Base-by-base conservation (phyloP, 108 stramenopile species). In the Epithemia pelagica region DNA sequence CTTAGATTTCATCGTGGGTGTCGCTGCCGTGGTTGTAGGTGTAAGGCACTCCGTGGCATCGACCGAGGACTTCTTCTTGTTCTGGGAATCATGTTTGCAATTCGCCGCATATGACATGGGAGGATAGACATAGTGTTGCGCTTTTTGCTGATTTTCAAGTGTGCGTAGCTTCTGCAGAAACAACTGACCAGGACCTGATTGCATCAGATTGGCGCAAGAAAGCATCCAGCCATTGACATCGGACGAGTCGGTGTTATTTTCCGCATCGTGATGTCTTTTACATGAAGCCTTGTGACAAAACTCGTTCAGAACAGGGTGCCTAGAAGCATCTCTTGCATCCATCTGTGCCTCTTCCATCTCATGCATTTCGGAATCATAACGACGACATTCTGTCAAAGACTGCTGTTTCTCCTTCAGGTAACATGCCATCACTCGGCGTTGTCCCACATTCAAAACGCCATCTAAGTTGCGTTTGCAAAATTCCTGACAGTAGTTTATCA, bases 401-500 rank as follows among this genome's bases (percentile, higher is more conserved):
- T 66, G 54, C 7, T 55, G 30, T 29, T 74, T 68, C 23, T 77
- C 78, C 20, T 78, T 70, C 30, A 93, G 54, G 62, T 85, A 88
- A 32, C 70, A 62, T 32, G 82, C 75, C 57, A 90, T 62, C 24
- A 78, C 85, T 27, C 71, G 69, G 33, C 77, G 84, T 53, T 80
- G 82, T 10, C 68, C 82, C 32, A 85, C 65, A 28, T 85, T 80
- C 46, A 93, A 62, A 2, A 93, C 91, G 51, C 84, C 91, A 77
- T 90, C 91, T 25, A 93, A 70, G 72, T 93, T 93, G 53, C 68
- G 62, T 0, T 74, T 64, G 30, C 89, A 64, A 66, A 93, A 93
- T 57, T 84, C 67, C 21, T 75, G 55, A 61, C 91, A 93, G 62
- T 85, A 82, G 5, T 74, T 65, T 19, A 74, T 69, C 24, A 93